Percentiles rank a stretch among this genome's conserved stretches.
Conservation (phyloP, 176 grass and related monocot genomes). For the Zea luxurians region DNA sequence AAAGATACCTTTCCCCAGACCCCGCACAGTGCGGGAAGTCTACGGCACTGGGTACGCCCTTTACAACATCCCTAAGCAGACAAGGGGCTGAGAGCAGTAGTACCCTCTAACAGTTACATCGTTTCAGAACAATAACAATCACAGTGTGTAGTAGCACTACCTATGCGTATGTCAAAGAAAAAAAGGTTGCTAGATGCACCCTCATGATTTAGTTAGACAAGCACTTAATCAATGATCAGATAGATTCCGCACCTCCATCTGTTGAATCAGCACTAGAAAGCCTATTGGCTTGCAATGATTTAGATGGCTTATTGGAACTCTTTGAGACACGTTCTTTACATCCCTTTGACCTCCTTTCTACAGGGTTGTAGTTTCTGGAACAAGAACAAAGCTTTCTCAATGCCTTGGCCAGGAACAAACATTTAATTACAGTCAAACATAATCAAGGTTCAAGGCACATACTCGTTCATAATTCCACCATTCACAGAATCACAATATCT, state of each 20-base stretch:
- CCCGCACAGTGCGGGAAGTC: too few species aligned
- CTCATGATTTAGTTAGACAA: neutral
- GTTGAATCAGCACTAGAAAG: constrained; percentile 42
- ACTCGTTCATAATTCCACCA: constrained; percentile 90
- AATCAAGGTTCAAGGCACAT: constrained; percentile 24
- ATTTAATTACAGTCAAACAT: constrained; percentile 13
- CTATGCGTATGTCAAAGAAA: neutral
- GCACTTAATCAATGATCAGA: neutral
- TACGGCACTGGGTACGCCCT: too few species aligned
- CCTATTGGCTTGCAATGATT: constrained; percentile 78
- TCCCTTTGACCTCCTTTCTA: constrained; percentile 77
- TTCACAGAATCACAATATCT: constrained; percentile 88
- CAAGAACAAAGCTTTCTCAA: constrained; percentile 14
- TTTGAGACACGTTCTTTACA: constrained; percentile 59
- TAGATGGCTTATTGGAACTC: constrained; percentile 51
- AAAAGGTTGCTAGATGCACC: neutral
- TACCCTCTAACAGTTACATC: neutral
- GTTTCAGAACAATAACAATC: neutral
- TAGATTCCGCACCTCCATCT: constrained; percentile 36
- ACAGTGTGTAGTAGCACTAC: neutral
- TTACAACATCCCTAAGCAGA: neutral
- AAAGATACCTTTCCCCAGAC: too few species aligned
- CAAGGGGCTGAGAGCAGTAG: neutral
- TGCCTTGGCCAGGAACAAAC: neutral
- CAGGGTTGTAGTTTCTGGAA: constrained; percentile 85